A percentile compares a stretch with the other conserved stretches of the same genome.
phyloP scores from a whole-genome alignment of 257 asterid genomes.

The Ajuga chamaepitys region DNA sequence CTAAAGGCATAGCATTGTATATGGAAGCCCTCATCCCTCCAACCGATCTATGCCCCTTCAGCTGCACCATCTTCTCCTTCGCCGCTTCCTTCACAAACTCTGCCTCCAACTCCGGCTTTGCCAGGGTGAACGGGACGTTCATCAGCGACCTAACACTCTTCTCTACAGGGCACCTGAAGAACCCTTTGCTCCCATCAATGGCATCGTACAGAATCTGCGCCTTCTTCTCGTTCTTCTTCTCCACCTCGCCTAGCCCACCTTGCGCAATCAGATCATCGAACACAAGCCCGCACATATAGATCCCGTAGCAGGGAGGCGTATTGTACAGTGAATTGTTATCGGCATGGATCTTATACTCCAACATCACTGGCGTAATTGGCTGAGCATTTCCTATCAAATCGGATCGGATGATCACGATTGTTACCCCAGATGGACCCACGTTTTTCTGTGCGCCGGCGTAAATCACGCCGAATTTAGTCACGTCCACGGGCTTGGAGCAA shows the following conservation, averaged over 20 bases:
- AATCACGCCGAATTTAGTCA: constrained; percentile 55
- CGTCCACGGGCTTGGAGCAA: constrained; percentile 79
- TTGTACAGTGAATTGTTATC: constrained; percentile 76
- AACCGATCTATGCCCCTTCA: constrained; percentile 83
- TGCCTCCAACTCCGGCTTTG: constrained; percentile 64
- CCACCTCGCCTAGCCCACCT: constrained; percentile 75
- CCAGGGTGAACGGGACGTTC: constrained; percentile 83
- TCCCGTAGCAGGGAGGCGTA: constrained; percentile 86
- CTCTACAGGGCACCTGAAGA: constrained; percentile 73
- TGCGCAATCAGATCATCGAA: constrained; percentile 75
- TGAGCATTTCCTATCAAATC: constrained; percentile 73
- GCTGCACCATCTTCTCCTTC: constrained; percentile 83
- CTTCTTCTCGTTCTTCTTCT: constrained; percentile 63
- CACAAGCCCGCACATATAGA: constrained; percentile 83
- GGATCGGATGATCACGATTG: constrained; percentile 57
- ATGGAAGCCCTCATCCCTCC: constrained; percentile 97
- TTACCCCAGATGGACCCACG: constrained; percentile 90
- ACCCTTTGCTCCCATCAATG: constrained; percentile 69
- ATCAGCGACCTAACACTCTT: constrained; percentile 73
- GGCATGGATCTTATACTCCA: constrained; percentile 81
- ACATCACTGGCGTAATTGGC: constrained; percentile 63
- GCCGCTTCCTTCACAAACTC: constrained; percentile 81
- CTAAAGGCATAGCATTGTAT: constrained; percentile 88
- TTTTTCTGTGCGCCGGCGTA: constrained; percentile 94
- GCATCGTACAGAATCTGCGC: constrained; percentile 60